phyloP scores from a whole-genome alignment of 345 rosid species.

The Hypericum perforatum region DNA sequence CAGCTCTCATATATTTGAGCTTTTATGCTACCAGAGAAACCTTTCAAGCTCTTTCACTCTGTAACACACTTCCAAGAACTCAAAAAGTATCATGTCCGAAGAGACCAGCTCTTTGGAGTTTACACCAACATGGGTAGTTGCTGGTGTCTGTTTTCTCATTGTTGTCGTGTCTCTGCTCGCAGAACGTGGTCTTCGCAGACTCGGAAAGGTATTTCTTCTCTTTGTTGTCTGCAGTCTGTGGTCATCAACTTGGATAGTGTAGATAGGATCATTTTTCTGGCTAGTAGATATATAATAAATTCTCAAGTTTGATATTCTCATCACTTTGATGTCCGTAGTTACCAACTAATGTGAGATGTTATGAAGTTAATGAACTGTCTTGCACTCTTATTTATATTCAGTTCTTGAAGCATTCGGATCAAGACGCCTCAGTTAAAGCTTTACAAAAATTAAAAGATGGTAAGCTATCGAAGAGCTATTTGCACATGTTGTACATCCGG shows the following conservation, averaged over 20 bases:
- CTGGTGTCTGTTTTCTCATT: constrained; percentile 59
- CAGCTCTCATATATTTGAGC: too few species aligned
- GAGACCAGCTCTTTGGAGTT: constrained; percentile 35
- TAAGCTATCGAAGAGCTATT: constrained; percentile 3
- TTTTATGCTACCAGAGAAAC: too few species aligned
- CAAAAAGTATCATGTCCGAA: background rate
- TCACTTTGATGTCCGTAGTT: too few species aligned
- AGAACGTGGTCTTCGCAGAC: constrained; percentile 59
- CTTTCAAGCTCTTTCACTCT: too few species aligned
- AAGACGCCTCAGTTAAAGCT: constrained; percentile 57
- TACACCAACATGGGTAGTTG: constrained; percentile 83
- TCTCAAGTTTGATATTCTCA: too few species aligned
- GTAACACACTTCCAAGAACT: too few species aligned
- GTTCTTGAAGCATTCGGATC: constrained; percentile 38
- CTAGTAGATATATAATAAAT: background rate
- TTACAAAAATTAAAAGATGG: constrained; percentile 82
- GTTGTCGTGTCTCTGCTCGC: constrained; percentile 56
- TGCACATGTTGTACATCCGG: background rate
- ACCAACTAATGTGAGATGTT: background rate
- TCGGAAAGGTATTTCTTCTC: constrained; percentile 53
- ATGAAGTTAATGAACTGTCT: background rate
- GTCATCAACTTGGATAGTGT: too few species aligned
- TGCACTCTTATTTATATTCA: constrained; percentile 18
- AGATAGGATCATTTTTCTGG: background rate
- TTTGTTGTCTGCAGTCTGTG: background rate